These are phyloP conservation scores for Flaveria linearis DNA, from an alignment of 129 eudicot species.

Conservation along the genomic window DNA sequence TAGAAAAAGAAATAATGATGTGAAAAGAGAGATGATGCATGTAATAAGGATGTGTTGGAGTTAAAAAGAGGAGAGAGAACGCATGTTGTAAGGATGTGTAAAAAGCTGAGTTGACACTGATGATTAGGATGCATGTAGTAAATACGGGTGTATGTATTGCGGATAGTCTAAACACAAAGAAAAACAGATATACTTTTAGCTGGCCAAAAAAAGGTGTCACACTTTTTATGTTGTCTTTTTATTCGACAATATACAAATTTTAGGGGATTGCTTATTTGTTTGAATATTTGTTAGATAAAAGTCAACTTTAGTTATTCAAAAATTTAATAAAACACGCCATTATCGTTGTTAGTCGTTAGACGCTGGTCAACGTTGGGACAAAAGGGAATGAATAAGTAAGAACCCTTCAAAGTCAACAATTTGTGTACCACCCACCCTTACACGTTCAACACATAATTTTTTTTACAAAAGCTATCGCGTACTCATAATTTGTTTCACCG, in stretches of 20 bases:
- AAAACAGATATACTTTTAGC: too few species aligned
- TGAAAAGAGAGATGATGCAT: too few species aligned
- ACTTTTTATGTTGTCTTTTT: background rate
- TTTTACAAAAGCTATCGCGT: too few species aligned
- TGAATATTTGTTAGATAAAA: background rate
- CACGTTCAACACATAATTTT: background rate
- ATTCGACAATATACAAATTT: background rate
- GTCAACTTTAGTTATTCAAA: background rate
- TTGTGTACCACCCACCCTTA: background rate
- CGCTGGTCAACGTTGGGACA: background rate
- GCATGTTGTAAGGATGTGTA: too few species aligned
- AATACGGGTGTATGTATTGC: too few species aligned
- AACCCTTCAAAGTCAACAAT: constrained; percentile 13
- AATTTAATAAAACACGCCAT: background rate
- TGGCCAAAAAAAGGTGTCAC: background rate
- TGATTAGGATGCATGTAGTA: too few species aligned
- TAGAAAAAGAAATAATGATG: too few species aligned
- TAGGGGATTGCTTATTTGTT: background rate
- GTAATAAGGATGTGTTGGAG: too few species aligned
- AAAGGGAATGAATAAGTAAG: background rate
- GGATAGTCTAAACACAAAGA: too few species aligned
- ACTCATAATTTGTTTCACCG: too few species aligned
- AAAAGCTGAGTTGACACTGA: too few species aligned
- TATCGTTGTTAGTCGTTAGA: background rate
- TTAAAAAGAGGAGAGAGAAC: too few species aligned